These are phyloP conservation scores for Selaginella tamariscina DNA, from an alignment of 75 land plant species.

Conservation along the genomic window DNA sequence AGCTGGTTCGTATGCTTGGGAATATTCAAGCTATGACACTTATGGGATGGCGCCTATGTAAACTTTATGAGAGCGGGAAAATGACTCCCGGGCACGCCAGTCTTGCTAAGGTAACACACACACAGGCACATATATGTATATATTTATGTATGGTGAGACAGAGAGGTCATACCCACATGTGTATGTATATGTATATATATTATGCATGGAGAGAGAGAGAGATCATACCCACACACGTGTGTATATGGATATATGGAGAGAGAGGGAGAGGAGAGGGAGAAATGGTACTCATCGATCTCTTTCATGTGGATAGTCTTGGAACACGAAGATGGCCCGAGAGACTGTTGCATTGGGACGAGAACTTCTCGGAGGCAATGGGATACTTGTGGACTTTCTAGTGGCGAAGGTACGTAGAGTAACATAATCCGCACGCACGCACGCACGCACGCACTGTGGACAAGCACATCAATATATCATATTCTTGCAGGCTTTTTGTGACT, in stretches of 20 bases:
- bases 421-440: not conserved
- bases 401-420: constrained; percentile 54
- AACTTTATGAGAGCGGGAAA: constrained; percentile 68
- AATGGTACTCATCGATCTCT: constrained; percentile 5
- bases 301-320: constrained; percentile 80
- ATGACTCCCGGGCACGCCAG: constrained; percentile 95
- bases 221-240: no score
- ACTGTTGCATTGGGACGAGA: constrained; percentile 79
- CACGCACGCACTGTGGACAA: no score
- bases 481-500: constrained; percentile 76
- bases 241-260: no score
- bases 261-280: no score
- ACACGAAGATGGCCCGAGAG: constrained; percentile 62
- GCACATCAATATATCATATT: no score
- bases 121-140: not conserved
- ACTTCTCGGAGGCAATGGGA: constrained; percentile 92
- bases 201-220: no score
- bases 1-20: constrained; percentile 80
- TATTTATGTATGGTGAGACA: no score
- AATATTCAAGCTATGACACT: constrained; percentile 86
- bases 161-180: not conserved
- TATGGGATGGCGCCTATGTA: constrained; percentile 89
- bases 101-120: constrained; percentile 67
- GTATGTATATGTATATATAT: constrained; percentile 8
- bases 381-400: constrained; percentile 80